Percentiles rank a stretch among this genome's conserved stretches.
These are phyloP conservation scores for Bauhinia variegata DNA, from an alignment of 306 rosid species.

Conservation along the genomic window DNA sequence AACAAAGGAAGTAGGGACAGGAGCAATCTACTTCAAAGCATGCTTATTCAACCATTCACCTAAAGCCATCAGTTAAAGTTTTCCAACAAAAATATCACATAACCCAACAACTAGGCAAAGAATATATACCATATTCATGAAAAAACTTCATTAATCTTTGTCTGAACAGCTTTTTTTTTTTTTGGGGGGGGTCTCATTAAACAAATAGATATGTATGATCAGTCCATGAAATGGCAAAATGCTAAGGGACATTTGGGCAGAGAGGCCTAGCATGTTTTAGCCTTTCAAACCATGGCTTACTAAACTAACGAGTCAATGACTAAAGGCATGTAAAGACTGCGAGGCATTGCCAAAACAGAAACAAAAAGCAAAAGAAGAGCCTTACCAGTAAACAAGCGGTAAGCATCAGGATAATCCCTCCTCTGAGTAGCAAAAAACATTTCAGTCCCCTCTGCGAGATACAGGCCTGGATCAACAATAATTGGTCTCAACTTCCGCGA, in stretches of 20 bases:
- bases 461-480: slow-evolving; percentile 93
- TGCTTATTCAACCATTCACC: too few species aligned
- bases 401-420: slow-evolving; percentile 85
- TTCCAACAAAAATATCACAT: neutral
- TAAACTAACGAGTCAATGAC: too few species aligned
- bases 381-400: slow-evolving; percentile 77
- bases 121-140: neutral
- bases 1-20: too few species aligned
- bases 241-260: neutral
- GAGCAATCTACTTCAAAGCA: too few species aligned
- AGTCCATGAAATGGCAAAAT: neutral
- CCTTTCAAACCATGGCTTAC: neutral
- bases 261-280: too few species aligned
- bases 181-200: too few species aligned
- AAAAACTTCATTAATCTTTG: neutral
- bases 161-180: too few species aligned
- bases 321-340: too few species aligned
- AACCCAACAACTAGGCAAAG: neutral
- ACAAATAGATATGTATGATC: neutral
- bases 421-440: slow-evolving; percentile 93
- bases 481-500: slow-evolving; percentile 72
- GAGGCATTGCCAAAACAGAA: too few species aligned
- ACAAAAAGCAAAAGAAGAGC: neutral
- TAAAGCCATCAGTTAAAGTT: too few species aligned
- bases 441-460: slow-evolving; percentile 78